These are phyloP conservation scores for Globisporangium takayamanum DNA, from an alignment of 352 stramenopile species.

Conservation along the genomic window DNA sequence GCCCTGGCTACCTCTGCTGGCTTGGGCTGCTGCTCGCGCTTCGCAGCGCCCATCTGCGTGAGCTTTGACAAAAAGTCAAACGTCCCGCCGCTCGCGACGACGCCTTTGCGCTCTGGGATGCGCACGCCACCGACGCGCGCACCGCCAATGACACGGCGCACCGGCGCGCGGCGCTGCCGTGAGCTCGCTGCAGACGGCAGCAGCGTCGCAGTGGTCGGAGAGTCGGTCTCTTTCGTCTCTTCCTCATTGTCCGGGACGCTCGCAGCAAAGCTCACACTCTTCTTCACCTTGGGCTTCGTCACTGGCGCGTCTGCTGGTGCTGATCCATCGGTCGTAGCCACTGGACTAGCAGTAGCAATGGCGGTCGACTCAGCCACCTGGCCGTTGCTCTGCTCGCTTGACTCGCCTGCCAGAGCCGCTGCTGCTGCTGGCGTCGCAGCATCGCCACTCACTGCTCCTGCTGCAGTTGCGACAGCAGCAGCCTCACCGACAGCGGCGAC, in stretches of 20 bases:
- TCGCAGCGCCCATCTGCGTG: conserved; percentile 22
- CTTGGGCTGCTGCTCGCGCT: conserved; percentile 15
- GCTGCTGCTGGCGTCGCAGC: neutral
- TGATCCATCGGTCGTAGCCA: too few relatives aligned
- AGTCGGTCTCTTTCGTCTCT: conserved; percentile 18
- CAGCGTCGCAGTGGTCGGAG: neutral
- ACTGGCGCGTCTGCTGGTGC: neutral
- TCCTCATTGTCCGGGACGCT: conserved; percentile 25
- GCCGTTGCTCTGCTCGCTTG: neutral
- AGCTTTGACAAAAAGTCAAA: conserved; percentile 88
- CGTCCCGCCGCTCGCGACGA: conserved; percentile 69
- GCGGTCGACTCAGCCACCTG: conserved; percentile 1
- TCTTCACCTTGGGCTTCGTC: conserved; percentile 24
- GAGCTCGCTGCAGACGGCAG: conserved; percentile 1
- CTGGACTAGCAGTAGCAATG: conserved; percentile 15
- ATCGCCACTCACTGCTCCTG: neutral
- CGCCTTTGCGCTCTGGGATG: conserved; percentile 43
- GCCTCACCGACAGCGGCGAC: neutral
- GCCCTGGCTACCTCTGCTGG: conserved; percentile 2
- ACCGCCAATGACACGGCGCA: conserved; percentile 26
- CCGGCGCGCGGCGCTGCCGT: conserved; percentile 18
- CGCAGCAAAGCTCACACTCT: conserved; percentile 59
- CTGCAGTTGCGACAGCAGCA: neutral
- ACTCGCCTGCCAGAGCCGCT: too few relatives aligned
- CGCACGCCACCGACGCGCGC: conserved; percentile 15